These are phyloP conservation scores for Actinidia polygama DNA, from an alignment of 179 eudicot genomes.

Conservation along the genomic window DNA sequence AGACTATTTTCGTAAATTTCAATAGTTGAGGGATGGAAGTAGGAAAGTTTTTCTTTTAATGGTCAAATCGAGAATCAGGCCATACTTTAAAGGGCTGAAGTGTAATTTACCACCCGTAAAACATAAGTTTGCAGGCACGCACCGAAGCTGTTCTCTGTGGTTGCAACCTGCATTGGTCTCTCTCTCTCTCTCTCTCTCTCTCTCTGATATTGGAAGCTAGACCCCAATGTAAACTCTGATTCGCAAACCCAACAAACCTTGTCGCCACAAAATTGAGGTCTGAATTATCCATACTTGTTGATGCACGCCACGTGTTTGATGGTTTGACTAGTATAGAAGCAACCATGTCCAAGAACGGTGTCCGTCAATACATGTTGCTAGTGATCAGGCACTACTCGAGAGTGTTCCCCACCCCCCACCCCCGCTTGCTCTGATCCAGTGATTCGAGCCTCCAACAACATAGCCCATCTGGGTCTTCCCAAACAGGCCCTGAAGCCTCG, in stretches of 20 bases:
- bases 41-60: no score
- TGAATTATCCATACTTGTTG: neutral
- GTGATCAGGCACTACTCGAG: slow-evolving; percentile 49
- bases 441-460: slow-evolving; percentile 64
- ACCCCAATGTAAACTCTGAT: no score
- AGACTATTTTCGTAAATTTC: no score
- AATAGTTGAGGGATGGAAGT: no score
- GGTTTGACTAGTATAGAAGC: neutral
- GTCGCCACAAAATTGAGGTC: neutral
- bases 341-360: slow-evolving; percentile 21
- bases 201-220: neutral
- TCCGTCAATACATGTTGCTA: neutral
- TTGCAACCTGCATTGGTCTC: neutral
- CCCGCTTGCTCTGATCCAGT: slow-evolving; percentile 49
- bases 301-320: neutral
- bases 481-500: slow-evolving; percentile 76
- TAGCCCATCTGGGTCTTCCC: slow-evolving; percentile 69
- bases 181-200: neutral
- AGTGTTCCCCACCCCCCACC: slow-evolving; percentile 49
- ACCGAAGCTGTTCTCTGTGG: neutral
- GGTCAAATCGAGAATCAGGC: no score
- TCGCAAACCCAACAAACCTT: neutral
- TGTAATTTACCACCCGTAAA: no score
- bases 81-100: no score
- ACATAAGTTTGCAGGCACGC: no score